Evolutionary conservation across 2,329 filamentous ascomycete species (phyloP), one percentile per base, ranked within the genome.

Genomic region (Tolypocladium tropicale): DNA sequence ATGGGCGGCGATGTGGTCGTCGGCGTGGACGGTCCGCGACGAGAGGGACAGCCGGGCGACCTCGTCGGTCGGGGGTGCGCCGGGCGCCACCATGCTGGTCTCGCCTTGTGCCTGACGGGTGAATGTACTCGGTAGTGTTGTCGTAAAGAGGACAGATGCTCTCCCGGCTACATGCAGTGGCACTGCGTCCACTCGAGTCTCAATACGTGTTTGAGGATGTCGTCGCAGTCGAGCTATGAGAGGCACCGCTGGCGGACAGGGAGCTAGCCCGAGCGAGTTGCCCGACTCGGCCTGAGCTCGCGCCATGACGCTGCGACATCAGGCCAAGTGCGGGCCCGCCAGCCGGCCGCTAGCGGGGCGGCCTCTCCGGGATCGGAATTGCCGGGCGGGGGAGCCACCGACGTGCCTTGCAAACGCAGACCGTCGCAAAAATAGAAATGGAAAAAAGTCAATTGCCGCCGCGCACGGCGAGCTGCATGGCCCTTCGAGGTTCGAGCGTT

Each of bases 21-120:
- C 91, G 59, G 88, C 89, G 69, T 95, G 91, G 60, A 95, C 76
- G n/a, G 88, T 82, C 56, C 82, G 79, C 6, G 90, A 90, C 9
- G 89, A 81, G 52, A 88, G 74, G 5, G 83, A 71, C 43, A 72
- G 61, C 12, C 61, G 58, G 55, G 65, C 60, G 23, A 64, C 16
- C 12, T 56, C 52, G n/a, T 56, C 57, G 36, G 33, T 7, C 41
- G 32, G 43, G 12, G 32, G 3, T 18, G 32, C 12, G 33, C 18
- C 12, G 41, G 39, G 34, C 18, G 51, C 55, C 51, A 56, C 55
- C 51, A 56, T 56, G 52, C 52, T n/a, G 39, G n/a, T n/a, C 55
- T 30, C 52, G 23, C 28, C 4, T 50, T 50, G n/a, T 30, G 46
- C 10, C 46, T 11, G 16, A 3, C n/a, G n/a, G n/a, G n/a, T n/a